phyloP scores from a whole-genome alignment of 2,329 filamentous ascomycete species.

The Pyricularia pennisetigena region DNA sequence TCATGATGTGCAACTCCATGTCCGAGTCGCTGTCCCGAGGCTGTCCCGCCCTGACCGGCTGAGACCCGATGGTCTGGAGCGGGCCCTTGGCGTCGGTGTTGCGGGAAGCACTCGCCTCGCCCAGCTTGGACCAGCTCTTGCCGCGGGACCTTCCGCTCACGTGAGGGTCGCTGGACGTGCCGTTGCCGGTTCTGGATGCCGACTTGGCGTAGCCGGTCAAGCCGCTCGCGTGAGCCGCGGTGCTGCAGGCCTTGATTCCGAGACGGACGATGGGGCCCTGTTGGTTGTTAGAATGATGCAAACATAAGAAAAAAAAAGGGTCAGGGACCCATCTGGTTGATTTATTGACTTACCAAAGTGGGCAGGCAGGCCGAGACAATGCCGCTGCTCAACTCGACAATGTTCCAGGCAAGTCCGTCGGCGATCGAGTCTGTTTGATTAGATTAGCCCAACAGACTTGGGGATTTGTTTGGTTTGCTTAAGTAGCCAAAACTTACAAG shows the following conservation, averaged over 20 bases:
- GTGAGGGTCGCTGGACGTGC: no score
- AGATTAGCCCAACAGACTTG: not conserved
- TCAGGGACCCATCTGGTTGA: not conserved
- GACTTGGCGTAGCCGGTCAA: not conserved
- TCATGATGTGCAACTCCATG: not conserved
- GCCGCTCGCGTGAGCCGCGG: not conserved
- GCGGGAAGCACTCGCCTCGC: not conserved
- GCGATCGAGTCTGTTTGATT: not conserved
- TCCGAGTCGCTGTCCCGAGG: conserved; percentile 2
- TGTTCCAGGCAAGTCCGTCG: conserved; percentile 1
- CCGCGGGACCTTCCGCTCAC: not conserved
- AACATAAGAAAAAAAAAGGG: no score
- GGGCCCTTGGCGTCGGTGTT: not conserved
- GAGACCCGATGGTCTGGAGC: not conserved
- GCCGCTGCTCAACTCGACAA: not conserved
- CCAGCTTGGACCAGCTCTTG: not conserved
- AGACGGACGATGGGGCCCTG: not conserved
- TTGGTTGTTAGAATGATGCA: not conserved
- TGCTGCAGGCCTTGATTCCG: not conserved
- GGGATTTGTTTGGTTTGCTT: not conserved
- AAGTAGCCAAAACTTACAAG: not conserved
- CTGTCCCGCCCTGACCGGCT: not conserved
- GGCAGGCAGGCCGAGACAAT: not conserved
- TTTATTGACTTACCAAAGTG: not conserved
- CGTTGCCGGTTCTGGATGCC: not conserved